Evolutionary conservation across 331 rosid species (phyloP).

Genomic region (Quercus phellos): DNA sequence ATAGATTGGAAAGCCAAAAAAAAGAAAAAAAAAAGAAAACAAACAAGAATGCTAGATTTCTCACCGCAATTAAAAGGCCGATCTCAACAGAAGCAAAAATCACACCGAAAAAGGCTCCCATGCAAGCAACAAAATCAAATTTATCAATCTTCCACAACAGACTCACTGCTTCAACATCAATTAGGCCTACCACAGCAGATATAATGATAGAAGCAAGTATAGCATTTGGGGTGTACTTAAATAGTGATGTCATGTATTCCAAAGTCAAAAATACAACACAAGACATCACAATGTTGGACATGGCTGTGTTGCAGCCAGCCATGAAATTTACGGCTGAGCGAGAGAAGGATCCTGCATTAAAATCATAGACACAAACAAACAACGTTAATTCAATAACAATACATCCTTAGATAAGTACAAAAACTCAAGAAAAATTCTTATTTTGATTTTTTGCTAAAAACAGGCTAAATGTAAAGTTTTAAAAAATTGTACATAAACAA

Average conservation of each 20-base stretch:
- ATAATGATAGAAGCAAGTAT: slow-evolving; percentile 86
- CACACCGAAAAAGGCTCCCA: slow-evolving; percentile 97
- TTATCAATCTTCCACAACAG: slow-evolving; percentile 90
- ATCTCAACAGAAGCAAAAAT: slow-evolving; percentile 74
- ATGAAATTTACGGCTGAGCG: slow-evolving; percentile 89
- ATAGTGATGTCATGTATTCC: slow-evolving; percentile 79
- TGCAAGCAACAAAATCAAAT: slow-evolving; percentile 83
- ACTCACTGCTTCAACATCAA: slow-evolving; percentile 76
- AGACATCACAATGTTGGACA: slow-evolving; percentile 88
- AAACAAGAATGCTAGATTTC: slow-evolving; percentile 19
- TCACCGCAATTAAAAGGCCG: slow-evolving; percentile 88
- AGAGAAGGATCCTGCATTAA: slow-evolving; percentile 76
- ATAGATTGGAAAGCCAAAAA: no score
- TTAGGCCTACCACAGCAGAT: slow-evolving; percentile 74
- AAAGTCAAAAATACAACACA: slow-evolving; percentile 68
- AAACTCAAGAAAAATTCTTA: no score
- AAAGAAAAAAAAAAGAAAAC: neutral
- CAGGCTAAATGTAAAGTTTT: slow-evolving; percentile 9
- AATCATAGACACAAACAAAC: no score
- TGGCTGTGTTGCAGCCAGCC: slow-evolving; percentile 94
- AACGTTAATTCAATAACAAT: no score
- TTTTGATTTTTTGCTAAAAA: no score
- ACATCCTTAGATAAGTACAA: no score
- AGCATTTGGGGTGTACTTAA: slow-evolving; percentile 88
- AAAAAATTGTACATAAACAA: no score